Base-by-base conservation (phyloP, 495 filamentous ascomycete species). In the Hypomontagnella monticulosa region DNA sequence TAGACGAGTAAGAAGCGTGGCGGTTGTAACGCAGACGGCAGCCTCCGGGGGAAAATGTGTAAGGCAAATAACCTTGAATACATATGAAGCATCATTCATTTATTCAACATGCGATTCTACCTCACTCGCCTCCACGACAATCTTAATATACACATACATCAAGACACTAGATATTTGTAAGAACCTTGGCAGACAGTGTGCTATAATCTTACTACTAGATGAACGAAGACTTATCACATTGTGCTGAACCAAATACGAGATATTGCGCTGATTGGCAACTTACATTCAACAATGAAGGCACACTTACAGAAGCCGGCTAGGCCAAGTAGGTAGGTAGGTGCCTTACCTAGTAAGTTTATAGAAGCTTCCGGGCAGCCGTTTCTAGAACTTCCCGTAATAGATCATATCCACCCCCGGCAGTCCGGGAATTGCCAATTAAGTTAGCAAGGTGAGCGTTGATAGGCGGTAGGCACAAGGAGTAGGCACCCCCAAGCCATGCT, bases 321-420 rank as follows among this genome's bases (percentile, higher is more conserved):
- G 23, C 23, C 23, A 27, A 27, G 23, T 27, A 27, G 6, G 23
- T 27, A n/a, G n/a, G n/a, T n/a, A n/a, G n/a, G n/a, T n/a, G n/a
- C n/a, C n/a, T n/a, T n/a, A n/a, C n/a, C 34, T 18, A 23, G 11
- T 16, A 50, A 10, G 15, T 10, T 10, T 1, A 6, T 49, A 42
- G 40, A 53, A 38, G 57, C 30, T 49, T 53, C 40, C 57, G 34
- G n/a, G 16, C 40, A 23, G 16, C 58, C 12, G 49, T 61, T 66
- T 61, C 63, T 61, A 66, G 57, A 66, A 66, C 57, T 23, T 61
- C 57, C 63, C 43, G 18, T 32, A 56, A 37, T 51, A 20, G 50
- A 40, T 16, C 37, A 16, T 51, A 50, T 52, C 46, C 46, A 61
- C 51, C 11, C 11, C 8, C 44, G 44, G 57, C 52, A 60, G 19